Evolutionary conservation across 2,329 filamentous ascomycete species (phyloP).

Genomic region (Sphaerulina populicola): DNA sequence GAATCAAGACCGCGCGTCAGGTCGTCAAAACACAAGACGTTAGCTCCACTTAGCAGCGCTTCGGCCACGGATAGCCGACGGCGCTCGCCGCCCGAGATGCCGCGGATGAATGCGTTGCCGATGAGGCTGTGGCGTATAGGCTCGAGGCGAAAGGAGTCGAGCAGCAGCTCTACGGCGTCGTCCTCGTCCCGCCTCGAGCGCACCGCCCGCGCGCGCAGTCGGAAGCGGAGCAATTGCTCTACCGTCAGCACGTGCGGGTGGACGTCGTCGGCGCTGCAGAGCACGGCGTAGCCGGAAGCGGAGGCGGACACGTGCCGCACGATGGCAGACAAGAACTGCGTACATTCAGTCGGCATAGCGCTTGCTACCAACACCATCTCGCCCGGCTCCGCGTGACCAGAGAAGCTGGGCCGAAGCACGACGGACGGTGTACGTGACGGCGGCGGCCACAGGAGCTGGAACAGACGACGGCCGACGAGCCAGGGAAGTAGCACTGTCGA

Average conservation of each 20-base stretch:
- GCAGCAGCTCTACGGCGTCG: constrained; percentile 61
- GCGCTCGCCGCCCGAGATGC: constrained; percentile 50
- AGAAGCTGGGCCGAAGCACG: too few relatives aligned
- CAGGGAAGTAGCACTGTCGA: too few relatives aligned
- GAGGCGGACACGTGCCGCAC: constrained; percentile 57
- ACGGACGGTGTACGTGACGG: too few relatives aligned
- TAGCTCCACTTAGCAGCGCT: constrained; percentile 40
- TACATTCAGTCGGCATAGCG: constrained; percentile 57
- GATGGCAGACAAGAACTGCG: constrained; percentile 48
- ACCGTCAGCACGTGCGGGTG: constrained; percentile 81
- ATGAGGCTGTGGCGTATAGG: constrained; percentile 80
- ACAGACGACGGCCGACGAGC: too few relatives aligned
- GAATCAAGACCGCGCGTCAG: constrained; percentile 43
- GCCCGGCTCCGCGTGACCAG: too few relatives aligned
- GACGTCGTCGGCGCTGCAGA: constrained; percentile 79
- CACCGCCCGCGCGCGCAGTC: constrained; percentile 73
- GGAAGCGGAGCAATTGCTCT: constrained; percentile 77
- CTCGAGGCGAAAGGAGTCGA: constrained; percentile 92
- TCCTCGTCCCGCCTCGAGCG: constrained; percentile 67
- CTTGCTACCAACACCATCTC: constrained; percentile 85
- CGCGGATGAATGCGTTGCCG: constrained; percentile 71
- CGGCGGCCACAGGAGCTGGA: too few relatives aligned
- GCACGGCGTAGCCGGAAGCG: constrained; percentile 77
- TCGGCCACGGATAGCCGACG: constrained; percentile 45
- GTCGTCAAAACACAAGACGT: constrained; percentile 40